These are phyloP conservation scores for Circinella umbellata DNA, from an alignment of 371 early-diverging fungal species.

Conservation along the genomic window DNA sequence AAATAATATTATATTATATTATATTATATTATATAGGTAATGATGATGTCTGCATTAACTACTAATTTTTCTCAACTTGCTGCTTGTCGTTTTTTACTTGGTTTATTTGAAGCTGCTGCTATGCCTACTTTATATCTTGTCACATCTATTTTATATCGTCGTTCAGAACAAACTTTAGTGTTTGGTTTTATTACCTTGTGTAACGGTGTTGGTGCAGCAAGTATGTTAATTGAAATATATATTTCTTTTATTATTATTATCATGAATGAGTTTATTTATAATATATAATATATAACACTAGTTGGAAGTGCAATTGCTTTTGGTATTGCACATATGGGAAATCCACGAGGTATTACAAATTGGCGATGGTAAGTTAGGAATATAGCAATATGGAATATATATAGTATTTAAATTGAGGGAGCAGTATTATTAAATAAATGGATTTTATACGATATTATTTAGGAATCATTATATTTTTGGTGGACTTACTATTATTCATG, in stretches of 20 bases:
- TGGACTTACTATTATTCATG: constrained; percentile 29
- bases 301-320: constrained; percentile 29
- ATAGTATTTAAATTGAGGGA: too few relatives aligned
- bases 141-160: constrained; percentile 35
- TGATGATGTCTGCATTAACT: constrained; percentile 28
- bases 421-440: too few relatives aligned
- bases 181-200: constrained; percentile 29
- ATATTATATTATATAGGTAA: constrained; percentile 13
- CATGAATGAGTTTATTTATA: too few relatives aligned
- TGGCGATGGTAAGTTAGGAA: constrained; percentile 22
- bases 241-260: too few relatives aligned
- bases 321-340: constrained; percentile 30
- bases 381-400: constrained; percentile 7
- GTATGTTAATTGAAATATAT: constrained; percentile 19
- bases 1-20: neutral
- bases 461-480: constrained; percentile 45
- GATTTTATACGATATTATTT: neutral
- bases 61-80: constrained; percentile 30
- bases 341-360: constrained; percentile 22
- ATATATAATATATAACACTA: too few relatives aligned
- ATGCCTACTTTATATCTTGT: constrained; percentile 37
- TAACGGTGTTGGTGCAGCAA: constrained; percentile 27
- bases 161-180: constrained; percentile 31
- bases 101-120: constrained; percentile 38
- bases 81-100: constrained; percentile 31